phyloP scores from a whole-genome alignment of 805 yeast genomes.

The Teunomyces kruisii region DNA sequence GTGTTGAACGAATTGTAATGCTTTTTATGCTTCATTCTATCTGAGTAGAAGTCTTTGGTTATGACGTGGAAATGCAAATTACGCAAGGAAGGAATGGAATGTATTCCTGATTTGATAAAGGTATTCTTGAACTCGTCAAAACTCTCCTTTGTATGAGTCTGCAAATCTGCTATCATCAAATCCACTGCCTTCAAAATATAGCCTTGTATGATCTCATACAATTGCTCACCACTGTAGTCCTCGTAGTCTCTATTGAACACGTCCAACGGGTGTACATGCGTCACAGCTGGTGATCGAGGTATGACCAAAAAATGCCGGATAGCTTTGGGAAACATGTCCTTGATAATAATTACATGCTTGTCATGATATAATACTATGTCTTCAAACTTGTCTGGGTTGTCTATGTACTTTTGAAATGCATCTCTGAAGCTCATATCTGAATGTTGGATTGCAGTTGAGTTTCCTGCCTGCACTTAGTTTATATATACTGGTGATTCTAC shows the following conservation, averaged over 20 bases:
- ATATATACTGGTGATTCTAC: too few species aligned
- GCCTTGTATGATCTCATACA: conserved; percentile 23
- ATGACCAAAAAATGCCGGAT: conserved; percentile 58
- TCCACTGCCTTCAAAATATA: conserved; percentile 40
- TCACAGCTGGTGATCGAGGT: conserved; percentile 46
- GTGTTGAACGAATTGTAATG: conserved; percentile 76
- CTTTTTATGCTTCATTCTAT: conserved; percentile 53
- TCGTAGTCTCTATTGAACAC: conserved; percentile 38
- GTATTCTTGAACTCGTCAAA: conserved; percentile 17
- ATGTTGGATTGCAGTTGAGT: neutral
- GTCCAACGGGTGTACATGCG: conserved; percentile 50
- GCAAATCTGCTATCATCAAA: conserved; percentile 20
- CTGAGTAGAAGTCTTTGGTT: conserved; percentile 60
- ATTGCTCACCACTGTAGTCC: conserved; percentile 13
- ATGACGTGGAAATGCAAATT: conserved; percentile 76
- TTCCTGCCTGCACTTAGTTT: neutral
- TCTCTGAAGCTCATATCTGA: conserved; percentile 47
- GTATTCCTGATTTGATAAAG: conserved; percentile 59
- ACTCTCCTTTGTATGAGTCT: conserved; percentile 13
- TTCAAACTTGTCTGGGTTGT: conserved; percentile 41
- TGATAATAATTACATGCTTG: conserved; percentile 52
- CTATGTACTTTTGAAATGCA: conserved; percentile 51
- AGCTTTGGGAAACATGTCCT: conserved; percentile 66
- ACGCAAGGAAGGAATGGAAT: conserved; percentile 65
- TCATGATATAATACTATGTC: conserved; percentile 46